Conservation (phyloP, 2,329 filamentous ascomycete species). For the Orbilia javanica region DNA sequence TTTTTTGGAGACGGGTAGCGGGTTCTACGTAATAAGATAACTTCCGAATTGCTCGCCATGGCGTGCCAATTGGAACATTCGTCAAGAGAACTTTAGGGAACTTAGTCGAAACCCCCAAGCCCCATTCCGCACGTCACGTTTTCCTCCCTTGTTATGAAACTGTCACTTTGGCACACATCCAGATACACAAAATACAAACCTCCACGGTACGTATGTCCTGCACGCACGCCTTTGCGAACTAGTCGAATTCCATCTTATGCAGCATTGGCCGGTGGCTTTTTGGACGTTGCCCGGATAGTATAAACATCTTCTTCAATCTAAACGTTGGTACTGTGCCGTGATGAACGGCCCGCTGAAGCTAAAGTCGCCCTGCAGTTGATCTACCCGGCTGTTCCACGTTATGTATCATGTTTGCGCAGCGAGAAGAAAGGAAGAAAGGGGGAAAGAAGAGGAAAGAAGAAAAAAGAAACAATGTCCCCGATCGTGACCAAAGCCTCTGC, state of each 20-base stretch:
- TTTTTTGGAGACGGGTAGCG: background rate
- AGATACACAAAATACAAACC: too few species aligned
- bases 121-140: background rate
- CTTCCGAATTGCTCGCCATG: background rate
- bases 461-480: background rate
- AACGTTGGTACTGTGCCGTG: too few species aligned
- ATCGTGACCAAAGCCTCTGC: constrained; percentile 26
- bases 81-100: background rate
- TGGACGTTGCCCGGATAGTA: too few species aligned
- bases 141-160: background rate
- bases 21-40: background rate
- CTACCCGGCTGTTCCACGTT: too few species aligned
- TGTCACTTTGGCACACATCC: background rate
- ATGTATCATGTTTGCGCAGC: too few species aligned
- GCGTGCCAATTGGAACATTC: background rate
- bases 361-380: background rate
- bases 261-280: background rate
- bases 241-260: background rate
- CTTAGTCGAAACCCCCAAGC: background rate
- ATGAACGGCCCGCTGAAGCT: background rate
- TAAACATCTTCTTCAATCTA: too few species aligned
- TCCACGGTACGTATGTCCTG: background rate
- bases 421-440: too few species aligned
- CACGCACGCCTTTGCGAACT: background rate
- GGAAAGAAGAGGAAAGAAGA: too few species aligned